Base-by-base conservation (phyloP, 345 rosid genomes). In the Xanthoceras sorbifolium region DNA sequence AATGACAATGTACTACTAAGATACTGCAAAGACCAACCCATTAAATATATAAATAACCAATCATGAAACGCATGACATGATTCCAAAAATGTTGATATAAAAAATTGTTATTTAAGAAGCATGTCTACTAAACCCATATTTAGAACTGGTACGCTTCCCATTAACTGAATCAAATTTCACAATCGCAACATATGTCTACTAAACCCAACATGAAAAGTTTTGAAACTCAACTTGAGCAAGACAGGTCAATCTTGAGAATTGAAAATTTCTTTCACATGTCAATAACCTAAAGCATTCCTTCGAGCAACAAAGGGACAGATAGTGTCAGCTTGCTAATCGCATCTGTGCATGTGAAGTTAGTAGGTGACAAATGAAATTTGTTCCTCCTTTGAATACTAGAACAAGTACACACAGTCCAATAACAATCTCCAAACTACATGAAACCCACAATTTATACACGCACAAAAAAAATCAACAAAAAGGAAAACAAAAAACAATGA, bases 211-310 rank as follows among this genome's bases (percentile, higher is more conserved):
- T 32, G 59, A 36, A 22, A 0, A 26, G 65, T 57, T 55, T 17
- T 25, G 59, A 69, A 7, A 28, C 38, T 69, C 48, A 22, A 18
- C 60, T 69, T 46, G 42, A 72, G 66, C 75, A 72, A 15, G 7
- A 59, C n/a, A 28, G 22, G 0, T 6, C 0, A 12, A 68, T 26
- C 29, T 26, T 10, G 46, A 25, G 28, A 68, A 36, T 14, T 6
- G 5, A 34, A 34, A 65, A 15, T n/a, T n/a, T 34, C 69, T 9
- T 29, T 50, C 61, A 29, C 29, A 69, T 36, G 25, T 29, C 61
- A 50, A 50, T 69, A 69, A 0, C 8, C 73, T 69, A 28, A 28
- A 68, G 25, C 20, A 18, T 57, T 34, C 42, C 8, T 3, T 20
- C 31, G 0, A n/a, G 18, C 5, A 28, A 54, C 0, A n/a, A n/a